Base-by-base conservation (phyloP, 2,329 filamentous ascomycete genomes). In the Trichoderma guizhouense region DNA sequence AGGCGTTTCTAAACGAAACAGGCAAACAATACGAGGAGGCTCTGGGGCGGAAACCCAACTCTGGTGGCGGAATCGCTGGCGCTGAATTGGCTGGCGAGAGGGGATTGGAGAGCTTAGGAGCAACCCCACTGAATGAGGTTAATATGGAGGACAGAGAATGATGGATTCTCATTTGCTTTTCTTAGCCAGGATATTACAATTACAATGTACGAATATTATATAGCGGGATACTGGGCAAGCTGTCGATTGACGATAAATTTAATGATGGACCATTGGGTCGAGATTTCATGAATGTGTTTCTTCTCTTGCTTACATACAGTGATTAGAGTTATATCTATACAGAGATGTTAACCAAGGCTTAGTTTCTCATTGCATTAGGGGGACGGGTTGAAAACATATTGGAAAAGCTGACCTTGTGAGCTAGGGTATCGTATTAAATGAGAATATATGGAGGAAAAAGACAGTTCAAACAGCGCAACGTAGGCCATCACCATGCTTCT, bases 1-100 rank as follows among this genome's bases (percentile, higher is more conserved):
- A 98, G 81, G 86, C 87, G 24, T 83, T 97, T 69, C 83, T 98
- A 67, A 91, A 94, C 78, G 91, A 96, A 79, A 93, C 94, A 0
- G 94, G 93, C 0, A 90, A 93, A 73, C 87, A 86, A 74, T 87
- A 88, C 63, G 83, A 86, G 72, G 81, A 84, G 18, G 82, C 81
- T 0, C 80, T 86, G 76, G 82, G 81, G 0, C 76, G 76, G 39
- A 72, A 71, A 18, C 60, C 47, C 8, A 30, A 51, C 32, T 32
- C 71, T 11, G 62, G 30, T 12, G 36, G 71, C 14, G 77, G 76
- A 11, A 78, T 76, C 15, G 70, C 72, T 18, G 65, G 58, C 6
- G 73, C 66, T 57, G 78, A 79, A 9, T 58, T 81, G 53, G 72
- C 73, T 18, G 79, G 78, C 2, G 80, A 79, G 6, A 76, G 81